Evolutionary conservation across 768 basidiomycete species (phyloP).

Genomic region (Glaciozyma antarctica): DNA sequence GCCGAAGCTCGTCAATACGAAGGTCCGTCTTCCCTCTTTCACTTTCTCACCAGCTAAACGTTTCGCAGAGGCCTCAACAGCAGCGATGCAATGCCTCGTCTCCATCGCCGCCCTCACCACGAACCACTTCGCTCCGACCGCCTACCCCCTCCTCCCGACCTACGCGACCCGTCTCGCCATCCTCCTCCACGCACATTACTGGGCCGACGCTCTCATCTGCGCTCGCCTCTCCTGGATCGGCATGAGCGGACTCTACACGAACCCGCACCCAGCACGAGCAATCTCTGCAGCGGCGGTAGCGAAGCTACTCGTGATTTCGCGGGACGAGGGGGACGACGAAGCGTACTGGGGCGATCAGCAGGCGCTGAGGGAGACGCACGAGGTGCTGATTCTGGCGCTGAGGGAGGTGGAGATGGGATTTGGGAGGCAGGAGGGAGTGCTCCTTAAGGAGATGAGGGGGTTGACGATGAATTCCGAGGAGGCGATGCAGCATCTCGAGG

Average conservation of each 20-base stretch:
- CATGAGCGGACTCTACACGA: neutral
- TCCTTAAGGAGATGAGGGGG: conserved; percentile 13
- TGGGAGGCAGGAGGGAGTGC: conserved; percentile 2
- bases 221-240: neutral
- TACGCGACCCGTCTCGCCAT: conserved; percentile 54
- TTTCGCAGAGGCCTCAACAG: conserved; percentile 39
- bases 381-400: conserved; percentile 4
- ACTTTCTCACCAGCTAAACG: too few species aligned
- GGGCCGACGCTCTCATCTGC: conserved; percentile 43
- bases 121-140: conserved; percentile 52
- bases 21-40: neutral
- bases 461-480: conserved; percentile 8
- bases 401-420: conserved; percentile 12
- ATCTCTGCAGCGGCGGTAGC: conserved; percentile 18
- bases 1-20: conserved; percentile 4
- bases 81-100: conserved; percentile 47
- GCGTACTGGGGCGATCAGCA: conserved; percentile 11
- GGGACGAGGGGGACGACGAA: neutral
- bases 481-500: conserved; percentile 1
- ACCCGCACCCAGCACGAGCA: conserved; percentile 20
- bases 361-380: neutral
- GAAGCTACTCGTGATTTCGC: conserved; percentile 7
- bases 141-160: conserved; percentile 64
- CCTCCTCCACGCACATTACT: conserved; percentile 41
- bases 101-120: conserved; percentile 56